Percentiles rank a stretch among this genome's conserved stretches.
Conservation (phyloP, 768 basidiomycete genomes). For the Austroboletus eburneus region DNA sequence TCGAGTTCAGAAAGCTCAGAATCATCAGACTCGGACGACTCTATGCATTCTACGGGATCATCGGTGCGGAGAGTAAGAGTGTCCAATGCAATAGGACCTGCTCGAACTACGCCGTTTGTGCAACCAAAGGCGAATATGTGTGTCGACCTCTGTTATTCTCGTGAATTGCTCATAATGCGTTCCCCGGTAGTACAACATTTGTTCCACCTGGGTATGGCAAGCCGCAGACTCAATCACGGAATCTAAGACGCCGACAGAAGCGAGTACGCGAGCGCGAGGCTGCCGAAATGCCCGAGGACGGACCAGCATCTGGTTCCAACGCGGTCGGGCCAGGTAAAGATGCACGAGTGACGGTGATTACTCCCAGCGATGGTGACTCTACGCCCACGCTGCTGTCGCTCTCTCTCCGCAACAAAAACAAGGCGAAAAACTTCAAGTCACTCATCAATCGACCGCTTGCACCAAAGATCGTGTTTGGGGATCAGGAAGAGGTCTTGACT, state of each 20-base stretch:
- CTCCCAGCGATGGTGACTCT: constrained; percentile 2
- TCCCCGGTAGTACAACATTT: constrained; percentile 7
- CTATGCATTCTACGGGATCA: not conserved
- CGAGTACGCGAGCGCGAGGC: constrained; percentile 30
- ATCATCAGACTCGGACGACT: constrained; percentile 15
- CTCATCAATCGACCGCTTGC: constrained; percentile 40
- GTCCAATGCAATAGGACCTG: constrained; percentile 10
- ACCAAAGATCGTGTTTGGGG: constrained; percentile 52
- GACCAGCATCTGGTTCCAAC: constrained; percentile 40
- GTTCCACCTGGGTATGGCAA: constrained; percentile 63
- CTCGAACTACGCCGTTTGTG: constrained; percentile 8
- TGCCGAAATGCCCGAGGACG: constrained; percentile 14
- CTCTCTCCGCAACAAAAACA: constrained; percentile 69
- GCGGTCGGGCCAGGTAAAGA: constrained; percentile 18
- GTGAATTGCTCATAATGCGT: too few relatives aligned
- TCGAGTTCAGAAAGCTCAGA: constrained; percentile 22
- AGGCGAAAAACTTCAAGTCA: constrained; percentile 62
- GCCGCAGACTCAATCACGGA: constrained; percentile 51
- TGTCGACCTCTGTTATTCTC: not conserved
- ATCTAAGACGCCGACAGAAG: constrained; percentile 52
- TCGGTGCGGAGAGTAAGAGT: constrained; percentile 6
- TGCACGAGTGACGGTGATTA: not conserved
- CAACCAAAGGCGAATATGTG: constrained; percentile 7
- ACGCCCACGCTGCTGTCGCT: constrained; percentile 34
- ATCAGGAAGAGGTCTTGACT: constrained; percentile 14